Evolutionary conservation across 257 asterid genomes (phyloP).

Genomic region (Cordia subcordata): DNA sequence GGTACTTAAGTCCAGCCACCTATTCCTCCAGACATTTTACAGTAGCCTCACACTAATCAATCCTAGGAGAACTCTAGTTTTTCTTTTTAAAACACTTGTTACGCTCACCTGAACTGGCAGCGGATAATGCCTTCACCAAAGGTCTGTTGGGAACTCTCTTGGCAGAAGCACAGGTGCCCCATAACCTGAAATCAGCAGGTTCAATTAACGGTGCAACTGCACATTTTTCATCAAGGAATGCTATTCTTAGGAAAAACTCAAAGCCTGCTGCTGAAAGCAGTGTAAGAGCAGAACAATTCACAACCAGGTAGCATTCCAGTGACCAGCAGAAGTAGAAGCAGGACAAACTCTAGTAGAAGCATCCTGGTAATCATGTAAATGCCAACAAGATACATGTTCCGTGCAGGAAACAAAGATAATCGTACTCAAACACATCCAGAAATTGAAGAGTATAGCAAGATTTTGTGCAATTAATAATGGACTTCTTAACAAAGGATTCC

Average conservation of each 20-base stretch:
- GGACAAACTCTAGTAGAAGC: too few relatives aligned
- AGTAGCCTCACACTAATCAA: too few relatives aligned
- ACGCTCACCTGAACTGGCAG: not conserved
- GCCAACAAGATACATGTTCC: too few relatives aligned
- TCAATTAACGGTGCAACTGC: not conserved
- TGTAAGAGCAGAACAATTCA: not conserved
- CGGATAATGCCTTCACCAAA: not conserved
- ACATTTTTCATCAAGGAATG: not conserved
- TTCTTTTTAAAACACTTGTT: not conserved
- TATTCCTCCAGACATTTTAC: too few relatives aligned
- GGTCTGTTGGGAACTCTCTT: not conserved
- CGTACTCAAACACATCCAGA: too few relatives aligned
- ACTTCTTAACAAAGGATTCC: too few relatives aligned
- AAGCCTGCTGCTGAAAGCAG: not conserved
- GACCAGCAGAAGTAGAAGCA: not conserved
- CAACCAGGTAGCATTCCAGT: not conserved
- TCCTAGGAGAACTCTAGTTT: not conserved
- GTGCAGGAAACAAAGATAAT: too few relatives aligned
- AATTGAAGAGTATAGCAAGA: too few relatives aligned
- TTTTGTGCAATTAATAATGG: too few relatives aligned
- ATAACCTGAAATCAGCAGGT: not conserved
- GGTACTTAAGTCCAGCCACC: too few relatives aligned
- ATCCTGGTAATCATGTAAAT: too few relatives aligned
- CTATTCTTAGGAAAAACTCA: too few relatives aligned
- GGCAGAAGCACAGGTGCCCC: not conserved